Evolutionary conservation across 2,329 filamentous ascomycete species (phyloP).

Genomic region (Verticillium klebahnii): DNA sequence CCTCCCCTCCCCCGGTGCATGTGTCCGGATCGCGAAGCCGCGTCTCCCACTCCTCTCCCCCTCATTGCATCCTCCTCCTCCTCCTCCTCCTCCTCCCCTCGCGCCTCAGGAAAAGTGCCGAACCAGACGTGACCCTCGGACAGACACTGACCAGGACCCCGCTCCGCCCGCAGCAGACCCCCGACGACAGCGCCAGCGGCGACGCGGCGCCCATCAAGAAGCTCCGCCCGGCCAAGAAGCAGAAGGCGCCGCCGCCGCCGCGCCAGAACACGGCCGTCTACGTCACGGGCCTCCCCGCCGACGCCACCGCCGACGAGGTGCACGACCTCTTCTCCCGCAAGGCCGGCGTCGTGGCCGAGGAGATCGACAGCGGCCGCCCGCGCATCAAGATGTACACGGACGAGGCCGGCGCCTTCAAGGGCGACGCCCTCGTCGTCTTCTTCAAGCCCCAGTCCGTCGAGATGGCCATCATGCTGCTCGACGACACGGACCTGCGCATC

Average conservation of each 20-base stretch:
- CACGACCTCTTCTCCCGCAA: conserved; percentile 76
- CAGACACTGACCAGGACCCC: background rate
- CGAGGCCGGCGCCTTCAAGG: conserved; percentile 80
- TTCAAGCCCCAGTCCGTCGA: conserved; percentile 93
- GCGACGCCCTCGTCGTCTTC: conserved; percentile 88
- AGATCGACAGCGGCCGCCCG: conserved; percentile 81
- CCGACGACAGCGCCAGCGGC: conserved; percentile 27
- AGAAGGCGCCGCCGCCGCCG: conserved; percentile 43
- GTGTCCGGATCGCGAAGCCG: background rate
- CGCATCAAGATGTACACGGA: conserved; percentile 93
- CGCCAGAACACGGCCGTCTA: conserved; percentile 85
- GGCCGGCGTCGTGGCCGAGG: conserved; percentile 88
- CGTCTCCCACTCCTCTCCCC: background rate
- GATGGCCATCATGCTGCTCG: conserved; percentile 74
- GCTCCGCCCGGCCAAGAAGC: conserved; percentile 35
- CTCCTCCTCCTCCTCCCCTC: background rate
- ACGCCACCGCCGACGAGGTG: conserved; percentile 77
- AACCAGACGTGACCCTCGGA: background rate
- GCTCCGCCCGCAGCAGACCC: background rate
- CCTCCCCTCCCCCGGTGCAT: background rate
- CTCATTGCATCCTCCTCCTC: too few relatives aligned
- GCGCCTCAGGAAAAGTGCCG: background rate
- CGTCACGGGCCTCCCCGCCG: conserved; percentile 78
- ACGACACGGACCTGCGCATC: conserved; percentile 77
- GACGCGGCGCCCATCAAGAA: conserved; percentile 1